Evolutionary conservation across 108 stramenopile species (phyloP), one percentile per base, ranked within the genome.

Genomic region (Skeletonema costatum): DNA sequence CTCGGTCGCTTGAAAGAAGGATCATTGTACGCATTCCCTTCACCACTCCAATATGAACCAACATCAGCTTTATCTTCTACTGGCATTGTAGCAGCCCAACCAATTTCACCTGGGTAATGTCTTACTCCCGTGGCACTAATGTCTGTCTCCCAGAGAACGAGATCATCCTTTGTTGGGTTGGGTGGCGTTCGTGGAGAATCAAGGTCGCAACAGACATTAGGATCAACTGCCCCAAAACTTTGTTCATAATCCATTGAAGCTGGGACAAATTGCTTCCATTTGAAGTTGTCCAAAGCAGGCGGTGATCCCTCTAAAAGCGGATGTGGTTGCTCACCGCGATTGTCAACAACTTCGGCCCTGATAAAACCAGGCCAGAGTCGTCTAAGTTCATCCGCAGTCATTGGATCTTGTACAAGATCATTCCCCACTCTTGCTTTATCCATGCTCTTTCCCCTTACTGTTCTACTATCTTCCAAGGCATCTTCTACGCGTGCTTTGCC

Each of bases 91-190:
- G 77, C 82, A 29, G 74, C 82, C 82, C 82, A 83, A 29, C 82
- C 82, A 7, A 83, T 68, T 30, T 35, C 65, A 17, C 73, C 73
- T 8, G 88, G 90, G 41, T 90, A 73, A 63, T 92, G 64, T 33
- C 87, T 73, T 17, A 90, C 80, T n/a, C 81, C 77, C 58, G 83
- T 73, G 12, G 87, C 91, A 59, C 85, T 80, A 19, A 92, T 78
- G 41, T 80, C 85, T 16, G 93, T 90, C 73, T 94, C 91, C 91
- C 91, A 94, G 10, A 91, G 74, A 13, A 92, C 61, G 32, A 92
- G 21, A 71, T 90, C 80, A 32, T 87, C 82, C 31, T 73, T 73
- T 29, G 67, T 58, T 36, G 93, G 93, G 30, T 83, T 42, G n/a
- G 64, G 48, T 4, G 88, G 87, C 12, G 74, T 80, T 30, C 70